Evolutionary conservation across 768 basidiomycete genomes (phyloP).

Genomic region (Mycena rosella): DNA sequence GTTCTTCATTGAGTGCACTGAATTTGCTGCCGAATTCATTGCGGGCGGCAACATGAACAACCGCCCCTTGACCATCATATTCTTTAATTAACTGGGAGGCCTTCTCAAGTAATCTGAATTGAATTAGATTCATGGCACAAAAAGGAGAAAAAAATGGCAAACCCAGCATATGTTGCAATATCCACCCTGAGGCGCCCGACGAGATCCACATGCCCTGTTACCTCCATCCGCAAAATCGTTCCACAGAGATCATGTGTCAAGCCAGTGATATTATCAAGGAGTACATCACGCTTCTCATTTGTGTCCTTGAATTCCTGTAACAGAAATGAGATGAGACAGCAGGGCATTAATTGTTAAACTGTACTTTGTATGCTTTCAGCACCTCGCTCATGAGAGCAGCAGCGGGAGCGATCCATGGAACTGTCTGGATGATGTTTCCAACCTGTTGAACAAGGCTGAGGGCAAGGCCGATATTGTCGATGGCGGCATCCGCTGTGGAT

Average conservation of each 20-base stretch:
- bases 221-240: background rate
- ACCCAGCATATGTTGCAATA: background rate
- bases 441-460: constrained; percentile 3
- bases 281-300: background rate
- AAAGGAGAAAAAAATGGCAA: background rate
- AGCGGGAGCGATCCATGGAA: constrained; percentile 11
- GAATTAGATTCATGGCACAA: background rate
- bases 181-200: constrained; percentile 1
- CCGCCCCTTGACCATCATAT: background rate
- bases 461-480: constrained; percentile 1
- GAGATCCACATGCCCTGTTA: background rate
- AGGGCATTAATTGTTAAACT: background rate
- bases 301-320: constrained; percentile 3
- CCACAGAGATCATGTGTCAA: background rate
- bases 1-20: background rate
- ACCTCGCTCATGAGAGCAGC: constrained; percentile 1
- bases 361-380: constrained; percentile 9
- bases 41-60: background rate
- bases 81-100: background rate
- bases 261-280: background rate
- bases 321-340: background rate
- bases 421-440: background rate
- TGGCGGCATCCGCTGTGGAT: background rate
- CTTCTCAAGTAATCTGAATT: background rate
- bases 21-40: background rate